phyloP scores from a whole-genome alignment of 2,329 filamentous ascomycete genomes.

The Colletotrichum sp. region DNA sequence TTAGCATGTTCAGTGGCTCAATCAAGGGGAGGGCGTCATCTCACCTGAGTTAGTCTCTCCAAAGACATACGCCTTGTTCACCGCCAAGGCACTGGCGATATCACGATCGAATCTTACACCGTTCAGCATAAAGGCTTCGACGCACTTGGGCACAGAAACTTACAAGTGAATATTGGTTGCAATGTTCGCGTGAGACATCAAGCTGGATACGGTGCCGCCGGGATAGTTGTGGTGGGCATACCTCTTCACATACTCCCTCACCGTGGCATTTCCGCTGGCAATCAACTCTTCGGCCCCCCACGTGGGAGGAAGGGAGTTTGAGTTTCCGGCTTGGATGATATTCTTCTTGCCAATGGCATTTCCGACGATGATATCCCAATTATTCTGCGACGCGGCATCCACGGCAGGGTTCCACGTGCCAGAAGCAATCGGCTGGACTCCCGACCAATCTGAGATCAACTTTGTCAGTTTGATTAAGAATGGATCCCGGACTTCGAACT shows the following conservation, averaged over 20 bases:
- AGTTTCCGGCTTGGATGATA: conserved; percentile 47
- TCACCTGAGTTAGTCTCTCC: conserved; percentile 56
- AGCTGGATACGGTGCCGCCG: conserved; percentile 41
- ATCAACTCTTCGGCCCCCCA: conserved; percentile 45
- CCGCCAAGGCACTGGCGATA: conserved; percentile 38
- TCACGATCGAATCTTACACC: conserved; percentile 44
- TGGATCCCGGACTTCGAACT: conserved; percentile 16
- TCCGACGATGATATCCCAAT: conserved; percentile 41
- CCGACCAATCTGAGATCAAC: conserved; percentile 34
- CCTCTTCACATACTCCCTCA: conserved; percentile 42
- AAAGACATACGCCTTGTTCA: conserved; percentile 50
- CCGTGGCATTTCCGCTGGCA: conserved; percentile 38
- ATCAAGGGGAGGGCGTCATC: not conserved
- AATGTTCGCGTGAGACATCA: conserved; percentile 51
- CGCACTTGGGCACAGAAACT: not conserved
- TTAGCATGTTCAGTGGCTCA: not conserved
- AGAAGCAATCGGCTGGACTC: conserved; percentile 41
- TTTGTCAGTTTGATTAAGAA: not conserved
- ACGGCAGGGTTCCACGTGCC: conserved; percentile 39
- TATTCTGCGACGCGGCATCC: conserved; percentile 43
- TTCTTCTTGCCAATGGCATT: conserved; percentile 34
- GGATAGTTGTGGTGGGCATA: conserved; percentile 57
- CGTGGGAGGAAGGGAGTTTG: conserved; percentile 36
- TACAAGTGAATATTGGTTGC: conserved; percentile 32
- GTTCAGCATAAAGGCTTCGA: not conserved